Evolutionary conservation across 2,329 filamentous ascomycete species (phyloP), one percentile per base, ranked within the genome.

Genomic region (Alternaria postmessia): DNA sequence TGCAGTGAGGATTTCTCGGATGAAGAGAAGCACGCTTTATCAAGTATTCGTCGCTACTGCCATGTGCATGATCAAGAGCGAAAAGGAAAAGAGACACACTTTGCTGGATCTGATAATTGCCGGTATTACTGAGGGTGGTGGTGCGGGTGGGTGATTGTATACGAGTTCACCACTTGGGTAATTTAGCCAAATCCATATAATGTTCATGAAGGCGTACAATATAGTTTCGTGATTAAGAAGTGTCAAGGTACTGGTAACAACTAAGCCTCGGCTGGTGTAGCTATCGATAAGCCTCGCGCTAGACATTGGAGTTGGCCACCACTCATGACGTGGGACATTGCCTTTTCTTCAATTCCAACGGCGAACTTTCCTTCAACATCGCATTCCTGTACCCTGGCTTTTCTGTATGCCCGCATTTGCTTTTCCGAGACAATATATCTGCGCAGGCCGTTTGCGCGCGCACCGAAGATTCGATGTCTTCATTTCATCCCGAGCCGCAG

Each of bases 371-470:
- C 22, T 30, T 44, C 36, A 7, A 43, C 34, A 46, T 24, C 46
- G 41, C 61, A 56, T 57, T 51, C 18, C 46, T 44, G 11, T 22
- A 48, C 56, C 24, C 16, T 11, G 18, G 42, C 24, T n/a, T 26
- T 24, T 30, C 70, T 75, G 75, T 66, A 78, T 78, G 75, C 66
- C 66, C 64, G 59, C 65, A 53, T 63, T 64, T 52, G 59, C 63
- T n/a, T 41, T 55, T 16, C 43, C 60, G 39, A 65, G 63, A 63
- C 61, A 63, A 18, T 75, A 74, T 28, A 72, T 76, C 49, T 81
- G 75, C 71, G 69, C 78, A 73, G 75, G 79, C 75, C 80, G 77
- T 63, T 57, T 80, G 76, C 79, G 77, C 71, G 72, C 69, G 34
- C 73, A 69, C 53, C 64, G 64, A 52, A 55, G 56, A 59, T 53